These are phyloP conservation scores for Coniochaeta sp. DNA, from an alignment of 2,329 filamentous ascomycete genomes.

Conservation along the genomic window DNA sequence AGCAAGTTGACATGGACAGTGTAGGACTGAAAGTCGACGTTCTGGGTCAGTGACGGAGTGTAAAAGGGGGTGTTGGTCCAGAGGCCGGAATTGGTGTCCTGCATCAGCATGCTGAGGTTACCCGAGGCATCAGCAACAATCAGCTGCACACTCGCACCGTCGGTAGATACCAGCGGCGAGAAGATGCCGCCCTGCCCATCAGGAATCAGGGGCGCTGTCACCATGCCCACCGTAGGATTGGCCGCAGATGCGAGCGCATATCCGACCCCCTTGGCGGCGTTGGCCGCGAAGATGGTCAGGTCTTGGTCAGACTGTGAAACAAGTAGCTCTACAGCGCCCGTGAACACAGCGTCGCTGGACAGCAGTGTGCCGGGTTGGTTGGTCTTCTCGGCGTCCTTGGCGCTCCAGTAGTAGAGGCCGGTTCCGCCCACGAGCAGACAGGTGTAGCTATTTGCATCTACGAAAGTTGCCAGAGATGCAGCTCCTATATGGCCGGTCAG, in stretches of 20 bases:
- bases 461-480: not conserved
- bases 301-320: not conserved
- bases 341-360: not conserved
- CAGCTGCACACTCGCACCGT: not conserved
- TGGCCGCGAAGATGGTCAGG: constrained; percentile 1
- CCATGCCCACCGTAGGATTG: not conserved
- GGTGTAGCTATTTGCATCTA: not conserved
- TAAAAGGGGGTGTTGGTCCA: not conserved
- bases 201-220: not conserved
- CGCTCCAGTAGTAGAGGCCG: not conserved
- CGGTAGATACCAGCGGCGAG: not conserved
- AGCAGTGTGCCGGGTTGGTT: not conserved
- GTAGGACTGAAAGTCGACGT: not conserved
- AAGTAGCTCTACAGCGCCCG: not conserved
- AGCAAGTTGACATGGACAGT: not conserved
- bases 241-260: not conserved
- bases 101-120: not conserved
- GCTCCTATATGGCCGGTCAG: not conserved
- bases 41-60: not conserved
- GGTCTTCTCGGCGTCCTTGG: not conserved
- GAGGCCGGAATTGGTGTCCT: not conserved
- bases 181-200: not conserved
- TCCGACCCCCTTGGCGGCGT: not conserved
- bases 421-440: not conserved
- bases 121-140: not conserved